These are phyloP conservation scores for Gelatoporia subvermispora DNA, from an alignment of 768 basidiomycete species.

Conservation along the genomic window DNA sequence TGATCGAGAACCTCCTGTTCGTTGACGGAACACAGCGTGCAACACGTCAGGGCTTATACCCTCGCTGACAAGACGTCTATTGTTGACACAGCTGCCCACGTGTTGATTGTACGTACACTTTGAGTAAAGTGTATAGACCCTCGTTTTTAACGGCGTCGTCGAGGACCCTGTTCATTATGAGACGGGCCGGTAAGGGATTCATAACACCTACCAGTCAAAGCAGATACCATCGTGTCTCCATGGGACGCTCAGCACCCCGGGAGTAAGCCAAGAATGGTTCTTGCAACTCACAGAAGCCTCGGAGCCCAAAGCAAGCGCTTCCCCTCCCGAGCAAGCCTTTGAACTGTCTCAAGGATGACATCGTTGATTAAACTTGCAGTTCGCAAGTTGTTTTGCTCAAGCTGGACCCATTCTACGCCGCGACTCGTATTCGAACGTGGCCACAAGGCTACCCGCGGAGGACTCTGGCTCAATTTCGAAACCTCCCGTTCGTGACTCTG, in stretches of 20 bases:
- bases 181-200: not conserved
- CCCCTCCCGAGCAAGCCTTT: conserved; percentile 8
- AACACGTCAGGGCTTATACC: conserved; percentile 9
- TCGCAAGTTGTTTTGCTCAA: not conserved
- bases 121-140: conserved; percentile 4
- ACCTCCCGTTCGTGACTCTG: not conserved
- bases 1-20: too few species aligned
- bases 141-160: conserved; percentile 10
- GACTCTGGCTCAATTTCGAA: not conserved
- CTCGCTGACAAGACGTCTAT: conserved; percentile 1
- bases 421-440: not conserved
- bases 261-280: not conserved
- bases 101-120: conserved; percentile 5
- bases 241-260: not conserved
- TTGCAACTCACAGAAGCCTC: conserved; percentile 11
- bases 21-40: conserved; percentile 2
- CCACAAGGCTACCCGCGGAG: not conserved
- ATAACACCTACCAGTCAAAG: conserved; percentile 12
- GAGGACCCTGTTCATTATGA: conserved; percentile 3
- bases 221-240: conserved; percentile 12
- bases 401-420: not conserved
- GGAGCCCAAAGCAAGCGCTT: conserved; percentile 14
- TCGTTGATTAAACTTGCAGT: conserved; percentile 7
- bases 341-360: conserved; percentile 8
- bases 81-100: too few species aligned